phyloP scores from a whole-genome alignment of 441 rosid genomes.

The Croton laevigatus region DNA sequence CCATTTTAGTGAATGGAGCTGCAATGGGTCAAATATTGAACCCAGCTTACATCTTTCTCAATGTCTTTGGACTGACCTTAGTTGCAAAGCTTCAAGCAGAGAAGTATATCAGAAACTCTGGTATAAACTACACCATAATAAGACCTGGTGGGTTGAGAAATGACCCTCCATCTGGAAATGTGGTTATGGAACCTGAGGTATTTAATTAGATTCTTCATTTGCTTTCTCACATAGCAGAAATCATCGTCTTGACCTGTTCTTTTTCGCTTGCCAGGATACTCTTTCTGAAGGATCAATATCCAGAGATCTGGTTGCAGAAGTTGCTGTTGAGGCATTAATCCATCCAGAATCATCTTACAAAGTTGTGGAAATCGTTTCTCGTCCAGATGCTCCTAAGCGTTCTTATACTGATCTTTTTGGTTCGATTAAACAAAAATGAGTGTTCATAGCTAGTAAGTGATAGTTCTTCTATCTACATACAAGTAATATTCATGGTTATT shows the following conservation, averaged over 20 bases:
- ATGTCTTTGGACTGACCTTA: constrained; percentile 73
- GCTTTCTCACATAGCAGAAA: background rate
- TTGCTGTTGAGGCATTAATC: constrained; percentile 68
- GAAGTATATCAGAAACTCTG: constrained; percentile 65
- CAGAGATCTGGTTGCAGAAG: constrained; percentile 81
- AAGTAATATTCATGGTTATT: background rate
- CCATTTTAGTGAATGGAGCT: constrained; percentile 89
- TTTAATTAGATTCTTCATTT: background rate
- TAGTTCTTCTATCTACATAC: constrained; percentile 2
- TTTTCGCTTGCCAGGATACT: constrained; percentile 54
- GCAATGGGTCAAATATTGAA: constrained; percentile 90
- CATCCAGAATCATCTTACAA: constrained; percentile 63
- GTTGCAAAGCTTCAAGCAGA: constrained; percentile 93
- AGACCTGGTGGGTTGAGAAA: constrained; percentile 85
- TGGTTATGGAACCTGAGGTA: constrained; percentile 89
- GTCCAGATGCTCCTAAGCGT: constrained; percentile 59
- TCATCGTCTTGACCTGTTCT: constrained; percentile 1
- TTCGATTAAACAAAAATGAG: constrained; percentile 47
- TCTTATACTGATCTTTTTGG: constrained; percentile 64
- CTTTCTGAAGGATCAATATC: constrained; percentile 76
- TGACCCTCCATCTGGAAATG: constrained; percentile 71
- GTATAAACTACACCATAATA: constrained; percentile 74
- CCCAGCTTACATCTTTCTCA: constrained; percentile 85
- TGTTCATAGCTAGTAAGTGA: background rate
- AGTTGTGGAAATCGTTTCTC: constrained; percentile 78